Evolutionary conservation across 495 filamentous ascomycete species (phyloP).

Genomic region (Penicillium flavigenum): DNA sequence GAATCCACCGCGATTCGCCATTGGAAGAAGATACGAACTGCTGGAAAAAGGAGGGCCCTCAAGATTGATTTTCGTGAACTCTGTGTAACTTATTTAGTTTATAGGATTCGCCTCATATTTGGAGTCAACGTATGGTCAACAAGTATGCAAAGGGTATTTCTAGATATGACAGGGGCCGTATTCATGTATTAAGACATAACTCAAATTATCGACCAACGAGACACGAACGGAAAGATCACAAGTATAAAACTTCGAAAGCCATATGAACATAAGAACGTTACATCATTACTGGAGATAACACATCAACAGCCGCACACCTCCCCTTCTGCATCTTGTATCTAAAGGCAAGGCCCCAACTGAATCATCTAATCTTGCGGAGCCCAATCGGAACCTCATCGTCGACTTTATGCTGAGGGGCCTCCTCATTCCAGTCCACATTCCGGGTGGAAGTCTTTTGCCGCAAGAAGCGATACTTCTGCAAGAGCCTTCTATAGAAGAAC

Average conservation of each 20-base stretch:
- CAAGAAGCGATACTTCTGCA: neutral
- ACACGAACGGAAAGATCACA: neutral
- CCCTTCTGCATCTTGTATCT: neutral
- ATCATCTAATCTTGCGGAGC: neutral
- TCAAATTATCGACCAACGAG: too few relatives aligned
- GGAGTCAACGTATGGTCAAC: too few relatives aligned
- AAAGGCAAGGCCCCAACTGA: neutral
- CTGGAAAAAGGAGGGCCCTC: too few relatives aligned
- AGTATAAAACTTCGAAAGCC: neutral
- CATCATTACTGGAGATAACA: neutral
- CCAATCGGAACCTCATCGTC: neutral
- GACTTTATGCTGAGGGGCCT: neutral
- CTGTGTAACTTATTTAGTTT: too few relatives aligned
- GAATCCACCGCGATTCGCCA: too few relatives aligned
- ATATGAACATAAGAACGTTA: neutral
- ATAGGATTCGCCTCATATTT: too few relatives aligned
- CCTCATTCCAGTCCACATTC: neutral
- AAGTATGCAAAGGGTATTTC: too few relatives aligned
- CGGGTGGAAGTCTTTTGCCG: neutral
- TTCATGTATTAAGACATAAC: too few relatives aligned
- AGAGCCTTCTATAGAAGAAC: constrained; percentile 7
- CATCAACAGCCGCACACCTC: neutral
- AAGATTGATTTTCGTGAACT: too few relatives aligned
- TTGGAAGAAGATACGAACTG: too few relatives aligned
- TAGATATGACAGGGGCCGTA: too few relatives aligned